These are phyloP conservation scores for Cladosporium sp. DNA, from an alignment of 2,329 filamentous ascomycete species.

Conservation along the genomic window DNA sequence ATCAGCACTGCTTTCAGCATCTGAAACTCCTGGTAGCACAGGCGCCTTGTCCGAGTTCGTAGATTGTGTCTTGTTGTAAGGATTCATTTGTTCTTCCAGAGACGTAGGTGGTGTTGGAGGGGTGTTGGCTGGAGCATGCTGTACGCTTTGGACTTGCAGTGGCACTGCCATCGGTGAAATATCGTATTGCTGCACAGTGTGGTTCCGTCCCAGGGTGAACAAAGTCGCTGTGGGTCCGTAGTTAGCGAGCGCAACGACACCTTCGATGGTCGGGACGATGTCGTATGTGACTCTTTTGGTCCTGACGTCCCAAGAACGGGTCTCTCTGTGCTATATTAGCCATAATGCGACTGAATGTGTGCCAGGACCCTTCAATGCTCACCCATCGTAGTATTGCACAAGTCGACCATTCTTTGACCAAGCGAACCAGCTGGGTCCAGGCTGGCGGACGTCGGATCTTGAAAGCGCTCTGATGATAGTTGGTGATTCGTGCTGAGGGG, in stretches of 20 bases:
- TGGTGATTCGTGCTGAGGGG: conserved; percentile 63
- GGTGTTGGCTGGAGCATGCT: conserved; percentile 73
- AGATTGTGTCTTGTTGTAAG: conserved; percentile 29
- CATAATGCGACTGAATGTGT: background rate
- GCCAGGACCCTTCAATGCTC: conserved; percentile 49
- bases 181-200: conserved; percentile 93
- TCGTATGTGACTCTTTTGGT: conserved; percentile 97
- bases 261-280: conserved; percentile 76
- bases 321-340: conserved; percentile 54
- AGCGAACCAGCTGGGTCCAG: conserved; percentile 94
- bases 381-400: conserved; percentile 88
- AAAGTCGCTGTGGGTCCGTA: conserved; percentile 87
- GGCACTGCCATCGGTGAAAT: conserved; percentile 67
- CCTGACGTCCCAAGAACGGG: conserved; percentile 90
- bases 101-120: conserved; percentile 80
- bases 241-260: conserved; percentile 74
- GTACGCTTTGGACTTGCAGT: conserved; percentile 77
- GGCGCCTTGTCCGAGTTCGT: conserved; percentile 27
- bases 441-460: conserved; percentile 65
- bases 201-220: conserved; percentile 83
- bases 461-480: conserved; percentile 86
- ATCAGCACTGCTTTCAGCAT: conserved; percentile 70
- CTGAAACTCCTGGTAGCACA: conserved; percentile 33
- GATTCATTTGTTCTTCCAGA: conserved; percentile 62
- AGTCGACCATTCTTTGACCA: conserved; percentile 99